phyloP scores from a whole-genome alignment of 2,329 filamentous ascomycete genomes.

The Stachybotrys elegans region DNA sequence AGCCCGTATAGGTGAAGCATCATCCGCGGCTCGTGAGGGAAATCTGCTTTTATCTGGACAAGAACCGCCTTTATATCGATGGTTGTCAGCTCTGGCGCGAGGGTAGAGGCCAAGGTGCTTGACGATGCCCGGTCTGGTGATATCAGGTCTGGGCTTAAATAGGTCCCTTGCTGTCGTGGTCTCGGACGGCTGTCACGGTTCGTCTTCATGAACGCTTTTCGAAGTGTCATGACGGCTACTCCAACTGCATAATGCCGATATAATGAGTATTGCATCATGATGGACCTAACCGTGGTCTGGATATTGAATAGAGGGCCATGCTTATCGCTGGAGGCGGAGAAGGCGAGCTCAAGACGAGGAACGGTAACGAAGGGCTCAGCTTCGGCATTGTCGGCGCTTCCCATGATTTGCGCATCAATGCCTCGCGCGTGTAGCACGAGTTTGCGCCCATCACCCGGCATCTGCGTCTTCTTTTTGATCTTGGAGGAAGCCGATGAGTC shows the following conservation, averaged over 20 bases:
- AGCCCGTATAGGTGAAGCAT: conserved; percentile 85
- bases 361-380: conserved; percentile 80
- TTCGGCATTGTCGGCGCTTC: conserved; percentile 79
- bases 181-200: conserved; percentile 32
- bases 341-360: conserved; percentile 79
- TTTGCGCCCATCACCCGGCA: conserved; percentile 70
- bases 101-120: conserved; percentile 15
- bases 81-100: conserved; percentile 62
- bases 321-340: conserved; percentile 79
- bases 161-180: conserved; percentile 24
- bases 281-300: conserved; percentile 71
- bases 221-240: conserved; percentile 72
- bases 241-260: conserved; percentile 89
- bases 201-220: conserved; percentile 60
- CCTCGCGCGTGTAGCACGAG: conserved; percentile 76
- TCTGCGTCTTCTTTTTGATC: conserved; percentile 46
- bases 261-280: conserved; percentile 84
- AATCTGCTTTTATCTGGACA: conserved; percentile 80
- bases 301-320: conserved; percentile 86
- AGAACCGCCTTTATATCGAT: conserved; percentile 78
- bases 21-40: conserved; percentile 84
- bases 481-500: conserved; percentile 31
- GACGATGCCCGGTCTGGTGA: background rate
- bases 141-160: background rate
- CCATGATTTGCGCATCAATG: conserved; percentile 85